Evolutionary conservation across 2,329 filamentous ascomycete genomes (phyloP).

Genomic region (Alternaria tenuissima): DNA sequence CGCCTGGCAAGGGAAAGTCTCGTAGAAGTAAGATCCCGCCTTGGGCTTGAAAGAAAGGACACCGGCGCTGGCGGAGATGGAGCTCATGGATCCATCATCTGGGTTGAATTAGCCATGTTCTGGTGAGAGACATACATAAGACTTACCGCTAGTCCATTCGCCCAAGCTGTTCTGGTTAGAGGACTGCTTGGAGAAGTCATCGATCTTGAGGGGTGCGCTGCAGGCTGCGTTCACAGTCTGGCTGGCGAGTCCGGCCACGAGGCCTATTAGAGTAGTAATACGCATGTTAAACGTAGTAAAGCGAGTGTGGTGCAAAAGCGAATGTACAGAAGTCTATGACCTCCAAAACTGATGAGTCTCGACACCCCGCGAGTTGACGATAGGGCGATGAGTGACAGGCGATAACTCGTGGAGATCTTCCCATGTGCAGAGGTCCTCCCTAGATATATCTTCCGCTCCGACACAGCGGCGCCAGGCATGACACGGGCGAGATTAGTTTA

Average conservation of each 20-base stretch:
- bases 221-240: constrained; percentile 44
- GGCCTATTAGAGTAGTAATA: constrained; percentile 41
- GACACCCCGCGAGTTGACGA: constrained; percentile 26
- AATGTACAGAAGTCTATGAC: constrained; percentile 50
- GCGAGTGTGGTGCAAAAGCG: constrained; percentile 46
- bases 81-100: constrained; percentile 62
- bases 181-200: constrained; percentile 51
- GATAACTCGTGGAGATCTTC: constrained; percentile 29
- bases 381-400: constrained; percentile 21
- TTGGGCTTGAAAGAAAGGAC: constrained; percentile 62
- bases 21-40: constrained; percentile 62
- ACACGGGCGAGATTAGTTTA: constrained; percentile 35
- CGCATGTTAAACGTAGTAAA: constrained; percentile 41
- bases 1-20: constrained; percentile 60
- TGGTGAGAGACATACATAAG: no score
- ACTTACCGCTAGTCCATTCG: constrained; percentile 48
- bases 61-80: constrained; percentile 54
- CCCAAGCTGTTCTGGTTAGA: constrained; percentile 48
- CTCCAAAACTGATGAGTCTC: constrained; percentile 33
- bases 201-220: constrained; percentile 47
- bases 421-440: constrained; percentile 15
- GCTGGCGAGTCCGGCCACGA: constrained; percentile 40
- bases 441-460: constrained; percentile 35
- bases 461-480: constrained; percentile 30
- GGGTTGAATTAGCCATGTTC: constrained; percentile 17